Percentiles rank a stretch among this genome's conserved stretches.
phyloP scores from a whole-genome alignment of 106 monocot species.

The Agapanthus africanus region DNA sequence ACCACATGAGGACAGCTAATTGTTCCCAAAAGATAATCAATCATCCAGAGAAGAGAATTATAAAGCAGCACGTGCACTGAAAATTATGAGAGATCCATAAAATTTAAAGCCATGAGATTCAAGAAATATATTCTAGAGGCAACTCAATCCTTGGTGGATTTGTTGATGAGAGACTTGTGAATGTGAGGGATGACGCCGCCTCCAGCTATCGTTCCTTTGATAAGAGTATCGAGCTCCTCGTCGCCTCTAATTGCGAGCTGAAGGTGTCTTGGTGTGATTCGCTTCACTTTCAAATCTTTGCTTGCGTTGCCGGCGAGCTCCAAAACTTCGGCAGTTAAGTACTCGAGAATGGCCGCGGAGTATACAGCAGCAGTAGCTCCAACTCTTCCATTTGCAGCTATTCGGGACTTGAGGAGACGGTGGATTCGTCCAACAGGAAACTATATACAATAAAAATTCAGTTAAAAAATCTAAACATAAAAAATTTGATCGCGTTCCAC shows the following conservation, averaged over 20 bases:
- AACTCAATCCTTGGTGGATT: constrained; percentile 23
- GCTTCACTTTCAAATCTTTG: constrained; percentile 38
- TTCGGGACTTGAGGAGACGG: constrained; percentile 28
- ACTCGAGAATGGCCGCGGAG: constrained; percentile 33
- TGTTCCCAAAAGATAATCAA: background rate
- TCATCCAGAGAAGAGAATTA: background rate
- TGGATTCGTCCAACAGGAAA: constrained; percentile 41
- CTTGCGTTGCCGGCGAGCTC: constrained; percentile 37
- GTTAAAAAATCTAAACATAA: too few species aligned
- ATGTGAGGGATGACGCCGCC: constrained; percentile 37
- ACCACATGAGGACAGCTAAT: background rate
- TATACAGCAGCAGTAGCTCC: constrained; percentile 35
- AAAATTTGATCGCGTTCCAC: too few species aligned
- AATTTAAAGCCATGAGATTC: too few species aligned
- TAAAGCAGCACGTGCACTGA: background rate
- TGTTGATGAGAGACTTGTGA: constrained; percentile 42
- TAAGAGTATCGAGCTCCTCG: constrained; percentile 33
- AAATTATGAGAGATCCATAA: too few species aligned
- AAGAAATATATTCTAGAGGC: background rate
- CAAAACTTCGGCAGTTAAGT: constrained; percentile 30
- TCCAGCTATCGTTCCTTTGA: constrained; percentile 34
- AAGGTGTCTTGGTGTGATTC: constrained; percentile 35
- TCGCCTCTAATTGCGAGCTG: constrained; percentile 34
- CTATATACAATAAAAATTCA: too few species aligned
- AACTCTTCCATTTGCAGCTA: constrained; percentile 28